Conservation (phyloP, 108 stramenopile genomes). For the Cyclotella choctawhatcheeana region DNA sequence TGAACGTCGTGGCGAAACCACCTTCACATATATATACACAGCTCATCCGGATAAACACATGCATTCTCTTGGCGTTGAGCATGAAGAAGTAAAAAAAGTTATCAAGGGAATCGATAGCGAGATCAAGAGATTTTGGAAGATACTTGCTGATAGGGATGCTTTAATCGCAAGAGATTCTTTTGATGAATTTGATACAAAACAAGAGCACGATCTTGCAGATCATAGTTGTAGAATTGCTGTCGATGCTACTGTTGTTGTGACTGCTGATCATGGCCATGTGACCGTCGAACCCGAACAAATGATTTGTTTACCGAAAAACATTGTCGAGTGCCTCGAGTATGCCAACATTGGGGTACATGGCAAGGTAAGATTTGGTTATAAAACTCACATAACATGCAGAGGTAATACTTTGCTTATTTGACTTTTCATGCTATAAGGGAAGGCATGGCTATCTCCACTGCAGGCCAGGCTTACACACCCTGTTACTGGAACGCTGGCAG, state of each 20-base stretch:
- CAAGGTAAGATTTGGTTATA: neutral
- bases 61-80: constrained; percentile 47
- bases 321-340: constrained; percentile 32
- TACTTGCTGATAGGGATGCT: constrained; percentile 29
- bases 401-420: too few species aligned
- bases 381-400: too few species aligned
- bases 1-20: constrained; percentile 19
- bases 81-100: constrained; percentile 36
- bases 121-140: constrained; percentile 35
- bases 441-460: constrained; percentile 40
- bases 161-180: constrained; percentile 19
- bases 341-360: constrained; percentile 35
- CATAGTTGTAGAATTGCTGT: neutral
- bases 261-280: constrained; percentile 46
- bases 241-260: constrained; percentile 31
- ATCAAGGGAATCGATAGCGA: constrained; percentile 35
- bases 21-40: constrained; percentile 39
- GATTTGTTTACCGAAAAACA: constrained; percentile 20
- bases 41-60: constrained; percentile 51
- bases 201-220: neutral
- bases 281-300: constrained; percentile 35
- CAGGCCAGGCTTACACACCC: constrained; percentile 25
- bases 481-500: constrained; percentile 23
- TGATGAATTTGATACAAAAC: neutral
- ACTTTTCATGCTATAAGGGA: too few species aligned